Percentiles rank a stretch among this genome's conserved stretches.
These are phyloP conservation scores for Maudiozyma humilis DNA, from an alignment of 1,139 yeast genomes.

Conservation along the genomic window DNA sequence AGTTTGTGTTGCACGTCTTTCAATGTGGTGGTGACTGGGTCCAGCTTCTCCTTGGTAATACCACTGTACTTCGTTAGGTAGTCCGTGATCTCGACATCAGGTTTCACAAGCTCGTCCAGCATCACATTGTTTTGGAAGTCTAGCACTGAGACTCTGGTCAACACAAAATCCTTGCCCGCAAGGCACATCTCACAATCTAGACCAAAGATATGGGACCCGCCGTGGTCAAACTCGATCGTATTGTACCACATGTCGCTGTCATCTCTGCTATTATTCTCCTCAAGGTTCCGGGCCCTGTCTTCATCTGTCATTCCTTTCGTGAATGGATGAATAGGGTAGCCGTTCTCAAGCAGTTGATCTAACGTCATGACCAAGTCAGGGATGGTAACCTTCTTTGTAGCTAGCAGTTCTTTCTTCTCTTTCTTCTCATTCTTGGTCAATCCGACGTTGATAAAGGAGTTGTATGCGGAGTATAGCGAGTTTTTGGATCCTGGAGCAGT, in stretches of 20 bases:
- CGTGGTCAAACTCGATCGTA: slow-evolving; percentile 45
- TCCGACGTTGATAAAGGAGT: slow-evolving; percentile 49
- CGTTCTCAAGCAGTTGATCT: slow-evolving; percentile 40
- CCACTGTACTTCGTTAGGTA: slow-evolving; percentile 83
- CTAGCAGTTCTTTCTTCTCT: slow-evolving; percentile 32
- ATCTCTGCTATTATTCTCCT: slow-evolving; percentile 10
- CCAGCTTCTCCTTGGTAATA: slow-evolving; percentile 61
- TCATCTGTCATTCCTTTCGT: slow-evolving; percentile 19
- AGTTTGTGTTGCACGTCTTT: slow-evolving; percentile 59
- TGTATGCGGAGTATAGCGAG: slow-evolving; percentile 46
- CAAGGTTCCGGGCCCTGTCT: slow-evolving; percentile 8
- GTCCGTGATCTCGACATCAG: slow-evolving; percentile 62
- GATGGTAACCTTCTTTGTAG: slow-evolving; percentile 39
- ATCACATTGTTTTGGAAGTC: slow-evolving; percentile 54
- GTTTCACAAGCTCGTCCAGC: slow-evolving; percentile 70
- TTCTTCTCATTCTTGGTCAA: slow-evolving; percentile 49
- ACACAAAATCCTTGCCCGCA: slow-evolving; percentile 50
- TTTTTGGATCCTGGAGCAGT: slow-evolving; percentile 56
- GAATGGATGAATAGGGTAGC: slow-evolving; percentile 54
- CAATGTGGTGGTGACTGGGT: slow-evolving; percentile 55
- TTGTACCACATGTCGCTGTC: slow-evolving; percentile 43
- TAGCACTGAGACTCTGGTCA: slow-evolving; percentile 71
- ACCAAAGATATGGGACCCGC: slow-evolving; percentile 55
- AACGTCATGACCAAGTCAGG: slow-evolving; percentile 45
- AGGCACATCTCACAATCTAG: slow-evolving; percentile 92